These are phyloP conservation scores for Saccharomycopsis malanga DNA, from an alignment of 805 yeast species.

Conservation along the genomic window DNA sequence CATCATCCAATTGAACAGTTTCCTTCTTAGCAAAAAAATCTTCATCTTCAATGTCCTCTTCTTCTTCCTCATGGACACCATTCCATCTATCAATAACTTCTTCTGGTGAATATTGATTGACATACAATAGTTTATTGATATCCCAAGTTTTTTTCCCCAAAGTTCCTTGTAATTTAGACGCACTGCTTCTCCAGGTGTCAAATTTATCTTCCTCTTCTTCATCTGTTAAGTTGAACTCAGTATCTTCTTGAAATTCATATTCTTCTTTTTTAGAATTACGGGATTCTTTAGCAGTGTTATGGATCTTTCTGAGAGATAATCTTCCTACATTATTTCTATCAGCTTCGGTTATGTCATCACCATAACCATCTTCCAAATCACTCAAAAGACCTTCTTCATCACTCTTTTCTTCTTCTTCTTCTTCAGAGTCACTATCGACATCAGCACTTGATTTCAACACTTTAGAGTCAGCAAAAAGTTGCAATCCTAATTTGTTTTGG, in stretches of 20 bases:
- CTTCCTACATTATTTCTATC: conserved; percentile 35
- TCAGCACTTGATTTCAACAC: conserved; percentile 7
- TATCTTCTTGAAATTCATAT: conserved; percentile 45
- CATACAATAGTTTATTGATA: conserved; percentile 70
- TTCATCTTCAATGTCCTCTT: conserved; percentile 12
- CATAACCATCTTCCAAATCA: conserved; percentile 35
- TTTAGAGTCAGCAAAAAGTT: conserved; percentile 17
- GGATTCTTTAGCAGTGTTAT: conserved; percentile 35
- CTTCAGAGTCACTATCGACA: conserved; percentile 13
- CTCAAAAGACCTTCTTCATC: conserved; percentile 34
- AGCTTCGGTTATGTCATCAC: conserved; percentile 34
- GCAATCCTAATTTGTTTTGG: conserved; percentile 10
- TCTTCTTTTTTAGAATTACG: conserved; percentile 31
- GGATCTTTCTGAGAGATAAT: conserved; percentile 13
- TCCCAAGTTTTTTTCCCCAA: conserved; percentile 59
- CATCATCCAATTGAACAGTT: conserved; percentile 1
- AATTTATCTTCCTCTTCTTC: conserved; percentile 28
- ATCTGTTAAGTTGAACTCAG: conserved; percentile 36
- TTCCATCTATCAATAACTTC: conserved; percentile 43
- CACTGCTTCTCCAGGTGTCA: conserved; percentile 34
- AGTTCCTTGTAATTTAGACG: conserved; percentile 52
- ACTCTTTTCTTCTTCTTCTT: conserved; percentile 26
- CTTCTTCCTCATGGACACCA: conserved; percentile 18
- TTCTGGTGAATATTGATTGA: conserved; percentile 66
- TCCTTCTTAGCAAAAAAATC: conserved; percentile 19